Base-by-base conservation (phyloP, 2,329 filamentous ascomycete genomes). In the Aspergillus sp. region DNA sequence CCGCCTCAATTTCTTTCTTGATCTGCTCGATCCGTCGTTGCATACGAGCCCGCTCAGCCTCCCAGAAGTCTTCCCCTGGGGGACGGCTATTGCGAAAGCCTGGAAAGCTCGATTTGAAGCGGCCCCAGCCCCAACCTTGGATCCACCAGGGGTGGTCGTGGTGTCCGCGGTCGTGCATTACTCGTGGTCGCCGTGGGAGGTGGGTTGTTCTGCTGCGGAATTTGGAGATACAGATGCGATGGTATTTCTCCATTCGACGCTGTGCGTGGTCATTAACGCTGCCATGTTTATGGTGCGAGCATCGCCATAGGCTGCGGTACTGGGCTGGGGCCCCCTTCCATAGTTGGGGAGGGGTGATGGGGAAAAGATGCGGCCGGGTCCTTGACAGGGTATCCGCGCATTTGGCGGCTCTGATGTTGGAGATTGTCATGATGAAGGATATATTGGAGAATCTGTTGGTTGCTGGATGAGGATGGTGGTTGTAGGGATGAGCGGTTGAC, bases 21-120 rank as follows among this genome's bases (percentile, higher is more conserved):
- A 75, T 60, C 43, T 66, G 59, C 14, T 71, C 63, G 55, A 75
- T 72, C 62, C 73, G 64, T 11, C 57, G 52, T 10, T 65, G 58
- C 20, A 62, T 54, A 11, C 58, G 63, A 13, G 55, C 49, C 22
- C 50, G 54, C 36, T 66, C 60, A 3, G 54, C 50, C 19, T 66
- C 55, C 60, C 61, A 65, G 38, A 58, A 54, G 9, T 53, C 51
- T 16, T 51, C 54, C 4, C 52, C 38, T 13, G 19, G 26, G 14
- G 13, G 17, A 17, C 16, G 16, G 5, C 22, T 43, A 24, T 17
- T 30, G 9, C 32, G 35, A 16, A 24, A 41, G 13, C 40, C 26
- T 2, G 41, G 40, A 16, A 38, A 20, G 30, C 26, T 38, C 5
- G 36, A 44, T 35, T 49, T 52, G 33, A 30, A 45, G 13, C 47